These are phyloP conservation scores for Allium fistulosum DNA, from an alignment of 106 monocot genomes.

Conservation along the genomic window DNA sequence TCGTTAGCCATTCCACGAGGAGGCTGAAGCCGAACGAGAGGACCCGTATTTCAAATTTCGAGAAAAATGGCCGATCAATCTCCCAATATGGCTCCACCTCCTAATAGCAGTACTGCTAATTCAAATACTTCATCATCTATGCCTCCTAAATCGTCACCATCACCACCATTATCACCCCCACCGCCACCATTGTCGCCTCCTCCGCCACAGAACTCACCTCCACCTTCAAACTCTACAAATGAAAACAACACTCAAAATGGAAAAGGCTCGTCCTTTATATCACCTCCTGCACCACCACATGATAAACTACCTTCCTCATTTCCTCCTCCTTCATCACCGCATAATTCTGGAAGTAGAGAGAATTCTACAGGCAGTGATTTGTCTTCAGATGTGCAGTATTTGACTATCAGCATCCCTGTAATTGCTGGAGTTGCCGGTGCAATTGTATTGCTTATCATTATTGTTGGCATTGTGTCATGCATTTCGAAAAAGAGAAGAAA, in stretches of 20 bases:
- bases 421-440: constrained; percentile 34
- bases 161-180: not conserved
- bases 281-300: not conserved
- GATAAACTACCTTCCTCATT: not conserved
- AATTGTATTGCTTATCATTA: constrained; percentile 27
- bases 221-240: not conserved
- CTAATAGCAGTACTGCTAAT: not conserved
- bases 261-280: not conserved
- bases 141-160: not conserved
- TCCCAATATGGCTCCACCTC: not conserved
- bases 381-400: not conserved
- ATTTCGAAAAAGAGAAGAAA: constrained; percentile 55
- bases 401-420: not conserved
- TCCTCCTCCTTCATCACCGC: not conserved
- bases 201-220: not conserved
- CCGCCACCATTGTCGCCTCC: not conserved
- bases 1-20: not conserved
- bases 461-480: constrained; percentile 17
- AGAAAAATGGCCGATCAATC: not conserved
- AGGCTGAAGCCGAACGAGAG: not conserved
- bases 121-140: not conserved
- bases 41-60: not conserved
- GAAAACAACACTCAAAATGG: not conserved
- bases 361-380: not conserved
- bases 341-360: not conserved